Evolutionary conservation across 768 basidiomycete genomes (phyloP).

Genomic region (Mycena rebaudengoi): DNA sequence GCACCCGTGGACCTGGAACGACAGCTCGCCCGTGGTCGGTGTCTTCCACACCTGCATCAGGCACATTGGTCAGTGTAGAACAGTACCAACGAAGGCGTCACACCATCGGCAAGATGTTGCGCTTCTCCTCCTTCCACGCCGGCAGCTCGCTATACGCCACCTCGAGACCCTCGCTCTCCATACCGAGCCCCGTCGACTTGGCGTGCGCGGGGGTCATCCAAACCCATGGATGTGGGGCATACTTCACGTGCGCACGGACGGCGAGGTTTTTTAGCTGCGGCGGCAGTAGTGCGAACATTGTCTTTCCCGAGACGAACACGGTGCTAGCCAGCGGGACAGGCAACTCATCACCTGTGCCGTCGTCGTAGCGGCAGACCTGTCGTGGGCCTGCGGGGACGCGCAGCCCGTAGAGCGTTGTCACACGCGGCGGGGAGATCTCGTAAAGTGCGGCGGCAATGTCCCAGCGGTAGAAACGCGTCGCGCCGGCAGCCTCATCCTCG

Average conservation of each 20-base stretch:
- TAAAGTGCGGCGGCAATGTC: slow-evolving; percentile 92
- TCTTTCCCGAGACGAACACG: slow-evolving; percentile 81
- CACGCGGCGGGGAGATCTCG: slow-evolving; percentile 79
- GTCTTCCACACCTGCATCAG: slow-evolving; percentile 85
- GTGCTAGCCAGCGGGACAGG: slow-evolving; percentile 88
- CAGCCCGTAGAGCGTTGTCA: slow-evolving; percentile 87
- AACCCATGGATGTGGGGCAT: slow-evolving; percentile 88
- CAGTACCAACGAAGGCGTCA: slow-evolving; percentile 27
- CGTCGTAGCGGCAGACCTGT: slow-evolving; percentile 82
- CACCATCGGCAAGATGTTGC: slow-evolving; percentile 71
- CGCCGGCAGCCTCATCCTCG: slow-evolving; percentile 79
- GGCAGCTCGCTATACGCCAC: slow-evolving; percentile 73
- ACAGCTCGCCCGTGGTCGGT: slow-evolving; percentile 80
- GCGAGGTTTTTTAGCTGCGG: slow-evolving; percentile 79
- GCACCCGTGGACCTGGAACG: slow-evolving; percentile 92
- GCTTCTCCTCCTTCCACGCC: slow-evolving; percentile 79
- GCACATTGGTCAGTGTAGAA: slow-evolving; percentile 4
- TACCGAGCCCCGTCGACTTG: slow-evolving; percentile 81
- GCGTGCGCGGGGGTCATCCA: slow-evolving; percentile 88
- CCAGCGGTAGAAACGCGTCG: slow-evolving; percentile 92
- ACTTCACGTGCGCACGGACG: slow-evolving; percentile 77
- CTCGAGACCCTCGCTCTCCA: slow-evolving; percentile 82
- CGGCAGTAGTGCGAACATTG: slow-evolving; percentile 85
- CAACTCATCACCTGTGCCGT: slow-evolving; percentile 87
- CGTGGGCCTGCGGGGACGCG: slow-evolving; percentile 69